phyloP scores from a whole-genome alignment of 2,329 filamentous ascomycete species.

The Fusarium udum region DNA sequence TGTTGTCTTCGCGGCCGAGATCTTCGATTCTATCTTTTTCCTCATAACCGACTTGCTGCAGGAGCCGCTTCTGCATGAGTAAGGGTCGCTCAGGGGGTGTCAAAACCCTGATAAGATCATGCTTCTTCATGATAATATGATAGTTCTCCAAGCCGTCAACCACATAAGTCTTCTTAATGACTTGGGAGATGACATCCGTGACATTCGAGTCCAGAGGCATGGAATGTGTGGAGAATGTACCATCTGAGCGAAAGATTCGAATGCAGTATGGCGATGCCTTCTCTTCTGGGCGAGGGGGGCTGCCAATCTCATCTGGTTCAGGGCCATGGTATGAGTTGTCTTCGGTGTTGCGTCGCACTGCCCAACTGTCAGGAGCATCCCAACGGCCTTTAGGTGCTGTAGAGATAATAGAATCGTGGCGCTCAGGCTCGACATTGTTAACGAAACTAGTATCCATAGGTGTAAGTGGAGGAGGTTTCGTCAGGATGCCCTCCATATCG shows the following conservation, averaged over 20 bases:
- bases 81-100: conserved; percentile 82
- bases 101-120: conserved; percentile 86
- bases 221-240: conserved; percentile 92
- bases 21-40: conserved; percentile 89
- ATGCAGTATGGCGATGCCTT: conserved; percentile 86
- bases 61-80: conserved; percentile 87
- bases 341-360: conserved; percentile 78
- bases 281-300: conserved; percentile 75
- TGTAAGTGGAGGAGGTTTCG: conserved; percentile 74
- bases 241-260: conserved; percentile 92
- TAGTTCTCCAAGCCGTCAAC: conserved; percentile 93
- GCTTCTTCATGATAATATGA: conserved; percentile 93
- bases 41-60: conserved; percentile 92
- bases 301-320: conserved; percentile 75
- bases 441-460: conserved; percentile 71
- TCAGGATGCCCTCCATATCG: conserved; percentile 91
- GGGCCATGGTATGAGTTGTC: conserved; percentile 66
- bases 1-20: conserved; percentile 94
- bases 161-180: conserved; percentile 93
- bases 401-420: conserved; percentile 47
- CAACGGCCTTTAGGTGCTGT: conserved; percentile 68
- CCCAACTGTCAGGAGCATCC: conserved; percentile 98
- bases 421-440: conserved; percentile 56
- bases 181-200: conserved; percentile 84
- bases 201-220: conserved; percentile 86